These are phyloP conservation scores for Pyrenophora tritici-repentis DNA, from an alignment of 2,329 filamentous ascomycete species.

Conservation along the genomic window DNA sequence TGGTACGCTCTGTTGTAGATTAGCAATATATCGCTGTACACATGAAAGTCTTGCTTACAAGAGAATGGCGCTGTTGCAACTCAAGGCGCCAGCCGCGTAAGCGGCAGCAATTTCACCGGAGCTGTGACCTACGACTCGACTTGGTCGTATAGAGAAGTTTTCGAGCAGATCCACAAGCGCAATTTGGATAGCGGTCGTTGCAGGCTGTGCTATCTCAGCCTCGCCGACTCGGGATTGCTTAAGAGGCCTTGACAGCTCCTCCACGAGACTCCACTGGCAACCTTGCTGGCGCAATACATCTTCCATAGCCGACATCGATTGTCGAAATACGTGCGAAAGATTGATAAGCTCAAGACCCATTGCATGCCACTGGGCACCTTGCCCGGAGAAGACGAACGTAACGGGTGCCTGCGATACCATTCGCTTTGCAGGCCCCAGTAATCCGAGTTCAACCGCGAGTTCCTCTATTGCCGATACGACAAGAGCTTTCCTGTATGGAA, in stretches of 20 bases:
- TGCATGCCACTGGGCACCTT: background rate
- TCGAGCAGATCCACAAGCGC: constrained; percentile 18
- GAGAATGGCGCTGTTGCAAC: constrained; percentile 9
- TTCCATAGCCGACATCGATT: background rate
- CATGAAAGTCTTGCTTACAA: no score
- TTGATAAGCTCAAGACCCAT: background rate
- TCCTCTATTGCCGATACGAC: no score
- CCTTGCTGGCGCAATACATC: background rate
- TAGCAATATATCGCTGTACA: no score
- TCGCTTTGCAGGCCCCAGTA: no score
- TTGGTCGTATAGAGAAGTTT: constrained; percentile 15
- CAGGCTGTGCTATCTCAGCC: constrained; percentile 16
- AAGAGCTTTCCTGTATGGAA: no score
- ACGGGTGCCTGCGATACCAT: background rate
- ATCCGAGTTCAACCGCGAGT: no score
- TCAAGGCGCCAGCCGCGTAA: constrained; percentile 21
- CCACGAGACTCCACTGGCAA: constrained; percentile 8
- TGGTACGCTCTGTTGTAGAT: no score
- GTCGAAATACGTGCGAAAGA: background rate
- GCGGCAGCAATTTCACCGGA: constrained; percentile 31
- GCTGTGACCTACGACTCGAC: constrained; percentile 24
- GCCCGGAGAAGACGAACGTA: background rate
- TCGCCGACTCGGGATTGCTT: constrained; percentile 13
- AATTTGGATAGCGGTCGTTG: constrained; percentile 23
- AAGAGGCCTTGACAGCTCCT: constrained; percentile 19